These are phyloP conservation scores for Fusarium sp. DNA, from an alignment of 2,329 filamentous ascomycete species.

Conservation along the genomic window DNA sequence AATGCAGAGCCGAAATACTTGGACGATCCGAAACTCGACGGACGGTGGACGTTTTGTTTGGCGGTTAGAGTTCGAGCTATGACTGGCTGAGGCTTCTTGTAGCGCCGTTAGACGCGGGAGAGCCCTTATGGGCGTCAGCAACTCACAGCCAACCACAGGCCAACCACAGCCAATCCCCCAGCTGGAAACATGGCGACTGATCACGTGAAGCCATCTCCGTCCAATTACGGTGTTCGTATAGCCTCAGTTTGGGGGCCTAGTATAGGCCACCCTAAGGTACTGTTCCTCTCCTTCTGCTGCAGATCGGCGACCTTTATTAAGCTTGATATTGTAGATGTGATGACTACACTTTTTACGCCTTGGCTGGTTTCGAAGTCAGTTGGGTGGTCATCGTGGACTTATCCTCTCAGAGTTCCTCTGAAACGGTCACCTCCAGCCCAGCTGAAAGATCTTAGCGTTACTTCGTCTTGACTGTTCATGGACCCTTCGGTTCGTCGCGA, in stretches of 20 bases:
- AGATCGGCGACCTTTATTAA: slow-evolving; percentile 25
- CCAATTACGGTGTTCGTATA: slow-evolving; percentile 28
- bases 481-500: slow-evolving; percentile 30
- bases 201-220: slow-evolving; percentile 22
- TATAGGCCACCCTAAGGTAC: slow-evolving; percentile 1
- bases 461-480: not conserved
- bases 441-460: slow-evolving; percentile 28
- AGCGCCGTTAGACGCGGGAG: slow-evolving; percentile 36
- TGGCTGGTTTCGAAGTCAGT: slow-evolving; percentile 28
- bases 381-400: slow-evolving; percentile 1
- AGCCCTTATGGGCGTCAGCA: slow-evolving; percentile 23
- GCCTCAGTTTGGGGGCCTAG: slow-evolving; percentile 21
- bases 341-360: not conserved
- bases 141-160: slow-evolving; percentile 31
- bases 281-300: not conserved
- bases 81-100: slow-evolving; percentile 36
- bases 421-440: slow-evolving; percentile 9
- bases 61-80: slow-evolving; percentile 39
- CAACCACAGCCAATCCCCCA: slow-evolving; percentile 36
- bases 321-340: slow-evolving; percentile 19
- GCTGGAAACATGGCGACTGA: not conserved
- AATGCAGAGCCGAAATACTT: not conserved
- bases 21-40: slow-evolving; percentile 27
- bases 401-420: slow-evolving; percentile 5
- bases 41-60: slow-evolving; percentile 29